Evolutionary conservation across 2,329 filamentous ascomycete species (phyloP).

Genomic region (Fusarium secorum): DNA sequence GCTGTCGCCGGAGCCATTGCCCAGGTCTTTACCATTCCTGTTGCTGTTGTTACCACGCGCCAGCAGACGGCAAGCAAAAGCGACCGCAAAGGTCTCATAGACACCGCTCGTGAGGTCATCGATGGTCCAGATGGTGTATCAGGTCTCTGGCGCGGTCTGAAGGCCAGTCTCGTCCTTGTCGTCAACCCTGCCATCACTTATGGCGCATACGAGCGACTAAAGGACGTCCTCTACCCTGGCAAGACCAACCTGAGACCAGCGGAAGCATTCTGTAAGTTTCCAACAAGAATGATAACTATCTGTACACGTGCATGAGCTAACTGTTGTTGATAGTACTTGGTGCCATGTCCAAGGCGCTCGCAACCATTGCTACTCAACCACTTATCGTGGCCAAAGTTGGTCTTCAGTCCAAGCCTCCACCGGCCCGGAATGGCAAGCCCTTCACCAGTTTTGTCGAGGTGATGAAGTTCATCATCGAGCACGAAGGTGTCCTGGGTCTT

Average conservation of each 20-base stretch:
- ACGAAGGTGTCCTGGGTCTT: constrained; percentile 82
- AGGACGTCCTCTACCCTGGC: constrained; percentile 78
- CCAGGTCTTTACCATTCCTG: constrained; percentile 95
- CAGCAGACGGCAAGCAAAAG: constrained; percentile 90
- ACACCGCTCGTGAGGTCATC: constrained; percentile 88
- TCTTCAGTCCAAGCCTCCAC: constrained; percentile 89
- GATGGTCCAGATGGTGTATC: constrained; percentile 87
- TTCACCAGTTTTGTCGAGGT: constrained; percentile 95
- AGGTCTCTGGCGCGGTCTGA: constrained; percentile 93
- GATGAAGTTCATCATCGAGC: constrained; percentile 89
- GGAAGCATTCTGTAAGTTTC: constrained; percentile 86
- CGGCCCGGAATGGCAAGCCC: constrained; percentile 82
- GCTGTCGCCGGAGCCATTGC: constrained; percentile 89
- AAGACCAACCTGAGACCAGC: constrained; percentile 78
- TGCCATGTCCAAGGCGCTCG: constrained; percentile 89
- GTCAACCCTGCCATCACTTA: constrained; percentile 98
- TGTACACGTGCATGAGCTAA: constrained; percentile 5
- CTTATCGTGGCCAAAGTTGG: constrained; percentile 98
- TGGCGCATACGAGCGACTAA: constrained; percentile 90
- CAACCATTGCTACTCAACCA: constrained; percentile 91
- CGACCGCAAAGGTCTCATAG: constrained; percentile 85
- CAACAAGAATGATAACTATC: background rate
- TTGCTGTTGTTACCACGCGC: constrained; percentile 92
- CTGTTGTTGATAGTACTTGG: constrained; percentile 73
- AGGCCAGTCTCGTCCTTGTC: constrained; percentile 93